phyloP scores from a whole-genome alignment of 2,329 filamentous ascomycete genomes.

The Teratosphaeria epicoccoides region DNA sequence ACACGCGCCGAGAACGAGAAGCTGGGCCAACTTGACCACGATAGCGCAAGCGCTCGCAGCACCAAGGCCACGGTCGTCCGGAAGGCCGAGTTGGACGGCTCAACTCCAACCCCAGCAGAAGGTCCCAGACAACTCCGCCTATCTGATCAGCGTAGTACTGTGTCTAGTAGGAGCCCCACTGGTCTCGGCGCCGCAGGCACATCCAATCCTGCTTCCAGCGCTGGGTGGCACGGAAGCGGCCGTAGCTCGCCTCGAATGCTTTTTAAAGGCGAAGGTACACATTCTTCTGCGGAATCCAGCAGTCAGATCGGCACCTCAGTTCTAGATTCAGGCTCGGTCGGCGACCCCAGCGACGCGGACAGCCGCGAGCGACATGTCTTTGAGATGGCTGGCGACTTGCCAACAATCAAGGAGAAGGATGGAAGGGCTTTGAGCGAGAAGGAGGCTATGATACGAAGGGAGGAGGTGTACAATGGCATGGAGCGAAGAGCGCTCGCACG shows the following conservation, averaged over 20 bases:
- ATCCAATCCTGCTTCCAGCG: not conserved
- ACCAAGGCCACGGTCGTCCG: constrained; percentile 27
- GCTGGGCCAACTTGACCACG: not conserved
- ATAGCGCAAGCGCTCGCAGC: not conserved
- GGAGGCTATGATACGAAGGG: constrained; percentile 36
- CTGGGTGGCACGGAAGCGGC: constrained; percentile 5
- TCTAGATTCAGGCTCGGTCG: not conserved
- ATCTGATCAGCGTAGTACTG: constrained; percentile 2
- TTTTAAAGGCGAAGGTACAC: constrained; percentile 17
- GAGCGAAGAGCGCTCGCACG: not conserved
- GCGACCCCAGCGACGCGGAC: constrained; percentile 18
- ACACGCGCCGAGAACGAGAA: not conserved
- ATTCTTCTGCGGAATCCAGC: constrained; percentile 14
- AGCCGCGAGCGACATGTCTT: constrained; percentile 25
- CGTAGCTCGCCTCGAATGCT: constrained; percentile 11
- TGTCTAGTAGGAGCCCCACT: constrained; percentile 10
- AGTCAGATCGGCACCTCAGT: constrained; percentile 1
- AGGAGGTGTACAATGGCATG: constrained; percentile 38
- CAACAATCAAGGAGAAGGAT: constrained; percentile 40
- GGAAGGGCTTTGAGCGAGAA: constrained; percentile 39
- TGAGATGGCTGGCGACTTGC: constrained; percentile 47
- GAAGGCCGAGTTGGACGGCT: constrained; percentile 36
- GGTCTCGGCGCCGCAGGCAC: constrained; percentile 3
- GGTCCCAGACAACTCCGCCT: not conserved
- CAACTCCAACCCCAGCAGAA: constrained; percentile 4